Conservation (phyloP, 1,284 basidiomycete genomes). For the Marasmius sp. region DNA sequence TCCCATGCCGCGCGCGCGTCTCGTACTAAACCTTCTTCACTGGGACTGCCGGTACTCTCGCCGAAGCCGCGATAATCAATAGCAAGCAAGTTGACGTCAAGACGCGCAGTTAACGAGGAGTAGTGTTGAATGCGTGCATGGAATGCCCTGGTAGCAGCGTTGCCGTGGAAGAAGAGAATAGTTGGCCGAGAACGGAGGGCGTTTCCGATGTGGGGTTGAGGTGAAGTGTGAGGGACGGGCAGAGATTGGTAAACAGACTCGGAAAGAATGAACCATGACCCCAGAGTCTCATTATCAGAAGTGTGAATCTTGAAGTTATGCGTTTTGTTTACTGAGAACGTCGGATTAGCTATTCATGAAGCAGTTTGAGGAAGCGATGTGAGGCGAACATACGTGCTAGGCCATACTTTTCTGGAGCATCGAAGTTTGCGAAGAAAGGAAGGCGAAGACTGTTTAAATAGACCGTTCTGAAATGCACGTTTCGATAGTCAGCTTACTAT, state of each 20-base stretch:
- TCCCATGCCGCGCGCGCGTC: conserved; percentile 85
- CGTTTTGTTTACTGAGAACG: conserved; percentile 69
- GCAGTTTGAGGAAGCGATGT: not conserved
- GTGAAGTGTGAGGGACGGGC: conserved; percentile 30
- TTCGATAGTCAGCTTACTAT: not conserved
- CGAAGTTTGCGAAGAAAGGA: conserved; percentile 66
- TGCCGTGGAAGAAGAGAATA: conserved; percentile 89
- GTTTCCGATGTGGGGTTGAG: conserved; percentile 27
- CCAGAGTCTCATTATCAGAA: conserved; percentile 75
- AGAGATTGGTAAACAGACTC: conserved; percentile 61
- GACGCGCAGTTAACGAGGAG: conserved; percentile 56
- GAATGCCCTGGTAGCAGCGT: conserved; percentile 77
- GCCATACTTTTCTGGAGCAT: conserved; percentile 74
- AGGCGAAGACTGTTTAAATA: conserved; percentile 71
- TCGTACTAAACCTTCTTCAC: conserved; percentile 68
- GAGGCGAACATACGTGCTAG: conserved; percentile 67
- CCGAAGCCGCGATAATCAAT: conserved; percentile 94
- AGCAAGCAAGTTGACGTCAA: conserved; percentile 76
- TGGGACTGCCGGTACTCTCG: conserved; percentile 81
- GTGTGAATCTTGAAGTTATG: conserved; percentile 73
- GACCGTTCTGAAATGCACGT: conserved; percentile 3
- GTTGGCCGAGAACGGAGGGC: conserved; percentile 71
- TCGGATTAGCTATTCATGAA: not conserved
- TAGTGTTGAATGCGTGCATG: conserved; percentile 65
- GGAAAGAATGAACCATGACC: conserved; percentile 89